Conservation (phyloP, 176 grass and related monocot species). For the Aegilops longissima region DNA sequence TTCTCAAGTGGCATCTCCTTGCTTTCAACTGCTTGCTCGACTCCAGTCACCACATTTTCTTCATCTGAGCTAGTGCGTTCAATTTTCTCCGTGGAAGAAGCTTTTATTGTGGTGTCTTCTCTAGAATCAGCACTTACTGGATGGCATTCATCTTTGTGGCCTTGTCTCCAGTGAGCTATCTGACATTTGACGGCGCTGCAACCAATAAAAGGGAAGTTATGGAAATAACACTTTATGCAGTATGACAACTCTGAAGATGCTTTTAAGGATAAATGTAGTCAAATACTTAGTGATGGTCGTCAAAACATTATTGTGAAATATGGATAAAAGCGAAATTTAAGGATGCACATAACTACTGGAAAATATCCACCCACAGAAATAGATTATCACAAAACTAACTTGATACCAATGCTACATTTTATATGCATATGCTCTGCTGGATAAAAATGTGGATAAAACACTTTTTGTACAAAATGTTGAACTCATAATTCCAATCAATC, state of each 20-base stretch:
- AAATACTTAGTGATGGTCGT: background rate
- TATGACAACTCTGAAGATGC: slow-evolving; percentile 21
- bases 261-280: slow-evolving; percentile 1
- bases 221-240: background rate
- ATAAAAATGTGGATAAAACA: background rate
- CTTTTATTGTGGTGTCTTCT: slow-evolving; percentile 1
- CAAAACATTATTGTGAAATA: background rate
- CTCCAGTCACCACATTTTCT: background rate
- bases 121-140: slow-evolving; percentile 40
- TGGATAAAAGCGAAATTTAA: slow-evolving; percentile 9
- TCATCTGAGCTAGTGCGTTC: slow-evolving; percentile 20
- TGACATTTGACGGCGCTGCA: slow-evolving; percentile 86
- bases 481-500: too few species aligned
- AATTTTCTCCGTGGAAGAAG: slow-evolving; percentile 22
- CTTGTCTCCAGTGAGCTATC: slow-evolving; percentile 87
- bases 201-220: slow-evolving; percentile 28
- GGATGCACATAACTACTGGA: background rate
- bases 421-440: background rate
- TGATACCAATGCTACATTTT: background rate
- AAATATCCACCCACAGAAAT: background rate
- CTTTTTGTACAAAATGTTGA: background rate
- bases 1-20: slow-evolving; percentile 10
- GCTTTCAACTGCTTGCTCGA: background rate
- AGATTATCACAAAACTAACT: background rate
- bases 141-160: slow-evolving; percentile 79